Percentiles rank a stretch among this genome's conserved stretches.
Conservation (phyloP, 2,329 filamentous ascomycete species). For the Claviceps sp. region DNA sequence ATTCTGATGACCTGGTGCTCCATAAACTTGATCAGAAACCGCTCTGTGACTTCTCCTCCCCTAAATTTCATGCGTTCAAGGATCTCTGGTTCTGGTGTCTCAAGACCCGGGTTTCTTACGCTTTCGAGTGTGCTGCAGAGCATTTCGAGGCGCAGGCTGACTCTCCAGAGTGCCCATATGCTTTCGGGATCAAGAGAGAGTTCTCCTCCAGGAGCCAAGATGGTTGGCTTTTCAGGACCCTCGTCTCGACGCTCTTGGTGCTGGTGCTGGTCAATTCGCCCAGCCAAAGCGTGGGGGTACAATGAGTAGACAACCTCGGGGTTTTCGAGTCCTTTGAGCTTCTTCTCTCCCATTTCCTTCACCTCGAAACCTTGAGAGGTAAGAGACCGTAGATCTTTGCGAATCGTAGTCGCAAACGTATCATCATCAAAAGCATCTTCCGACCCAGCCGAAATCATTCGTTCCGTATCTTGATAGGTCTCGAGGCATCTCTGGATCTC, state of each 20-base stretch:
- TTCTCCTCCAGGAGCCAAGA: slow-evolving; percentile 50
- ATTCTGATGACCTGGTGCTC: slow-evolving; percentile 93
- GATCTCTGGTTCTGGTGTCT: slow-evolving; percentile 70
- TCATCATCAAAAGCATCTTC: slow-evolving; percentile 63
- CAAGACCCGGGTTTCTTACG: slow-evolving; percentile 46
- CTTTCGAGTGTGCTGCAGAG: slow-evolving; percentile 81
- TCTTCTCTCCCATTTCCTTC: slow-evolving; percentile 89
- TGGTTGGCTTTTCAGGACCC: slow-evolving; percentile 42
- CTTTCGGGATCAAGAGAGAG: slow-evolving; percentile 68
- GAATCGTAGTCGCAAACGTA: slow-evolving; percentile 58
- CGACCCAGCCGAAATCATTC: slow-evolving; percentile 51
- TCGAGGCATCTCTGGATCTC: slow-evolving; percentile 88
- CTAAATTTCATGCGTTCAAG: slow-evolving; percentile 53
- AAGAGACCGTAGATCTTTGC: slow-evolving; percentile 74
- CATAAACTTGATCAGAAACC: slow-evolving; percentile 76
- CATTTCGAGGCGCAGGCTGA: slow-evolving; percentile 83
- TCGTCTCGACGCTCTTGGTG: slow-evolving; percentile 32
- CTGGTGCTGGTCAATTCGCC: slow-evolving; percentile 59
- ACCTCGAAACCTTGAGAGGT: slow-evolving; percentile 91
- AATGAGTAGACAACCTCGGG: slow-evolving; percentile 91
- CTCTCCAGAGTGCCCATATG: slow-evolving; percentile 80
- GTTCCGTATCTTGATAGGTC: slow-evolving; percentile 75
- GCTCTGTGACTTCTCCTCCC: slow-evolving; percentile 78
- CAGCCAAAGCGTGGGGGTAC: slow-evolving; percentile 78
- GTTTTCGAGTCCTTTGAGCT: slow-evolving; percentile 93